phyloP scores from a whole-genome alignment of 2,329 filamentous ascomycete species.

The Aspergillus fructus region DNA sequence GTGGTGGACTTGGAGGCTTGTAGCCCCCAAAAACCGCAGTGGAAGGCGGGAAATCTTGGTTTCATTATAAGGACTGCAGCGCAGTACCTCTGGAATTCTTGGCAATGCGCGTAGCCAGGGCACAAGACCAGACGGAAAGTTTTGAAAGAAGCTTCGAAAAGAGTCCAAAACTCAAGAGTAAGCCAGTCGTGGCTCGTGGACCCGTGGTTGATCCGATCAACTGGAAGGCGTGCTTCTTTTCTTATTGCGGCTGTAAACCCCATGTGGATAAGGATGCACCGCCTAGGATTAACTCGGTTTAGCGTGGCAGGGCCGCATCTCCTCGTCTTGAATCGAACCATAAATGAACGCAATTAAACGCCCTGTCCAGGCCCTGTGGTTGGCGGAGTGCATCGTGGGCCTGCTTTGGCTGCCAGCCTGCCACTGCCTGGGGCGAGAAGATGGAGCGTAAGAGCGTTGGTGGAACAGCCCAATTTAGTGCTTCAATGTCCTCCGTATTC shows the following conservation, averaged over 20 bases:
- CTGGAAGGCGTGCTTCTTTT: constrained; percentile 12
- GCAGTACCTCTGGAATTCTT: constrained; percentile 4
- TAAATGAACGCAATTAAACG: constrained; percentile 14
- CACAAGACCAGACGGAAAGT: constrained; percentile 6
- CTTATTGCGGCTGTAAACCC: constrained; percentile 20
- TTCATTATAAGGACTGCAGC: neutral
- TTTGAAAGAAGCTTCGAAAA: constrained; percentile 11
- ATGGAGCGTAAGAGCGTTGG: neutral
- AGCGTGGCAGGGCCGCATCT: constrained; percentile 2
- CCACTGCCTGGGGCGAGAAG: neutral
- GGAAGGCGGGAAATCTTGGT: neutral
- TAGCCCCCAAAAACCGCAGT: constrained; percentile 13
- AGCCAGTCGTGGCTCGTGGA: constrained; percentile 10
- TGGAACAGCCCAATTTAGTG: neutral
- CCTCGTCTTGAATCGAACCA: constrained; percentile 9
- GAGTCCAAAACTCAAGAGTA: neutral
- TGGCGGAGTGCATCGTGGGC: constrained; percentile 3
- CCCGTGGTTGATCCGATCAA: neutral
- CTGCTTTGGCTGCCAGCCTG: neutral
- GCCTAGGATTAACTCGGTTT: constrained; percentile 9
- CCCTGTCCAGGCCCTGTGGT: constrained; percentile 13
- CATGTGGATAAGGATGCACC: constrained; percentile 13
- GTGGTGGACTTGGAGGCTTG: neutral
- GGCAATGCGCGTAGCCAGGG: constrained; percentile 5
- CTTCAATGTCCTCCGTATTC: neutral